A percentile compares a stretch with the other conserved stretches of the same genome.
Evolutionary conservation across 2,329 filamentous ascomycete species (phyloP).

Genomic region (Tolypocladium pustulatum): DNA sequence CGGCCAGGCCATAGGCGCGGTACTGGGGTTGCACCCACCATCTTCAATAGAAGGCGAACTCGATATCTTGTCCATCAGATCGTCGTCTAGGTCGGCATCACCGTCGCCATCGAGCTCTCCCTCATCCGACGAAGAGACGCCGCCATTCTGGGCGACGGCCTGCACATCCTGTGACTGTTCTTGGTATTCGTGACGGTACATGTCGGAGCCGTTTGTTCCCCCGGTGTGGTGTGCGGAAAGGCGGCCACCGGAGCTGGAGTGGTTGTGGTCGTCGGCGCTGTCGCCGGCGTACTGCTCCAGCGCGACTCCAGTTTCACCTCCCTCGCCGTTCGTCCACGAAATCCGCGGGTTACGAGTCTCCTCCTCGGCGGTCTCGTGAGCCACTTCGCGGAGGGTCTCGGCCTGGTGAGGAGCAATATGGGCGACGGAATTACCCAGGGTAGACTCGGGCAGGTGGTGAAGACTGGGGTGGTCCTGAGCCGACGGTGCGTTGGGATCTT

Average conservation of each 20-base stretch:
- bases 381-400: constrained; percentile 69
- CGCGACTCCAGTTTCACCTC: constrained; percentile 25
- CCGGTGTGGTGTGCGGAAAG: constrained; percentile 4
- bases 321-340: constrained; percentile 36
- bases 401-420: constrained; percentile 73
- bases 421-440: constrained; percentile 35
- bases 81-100: constrained; percentile 72
- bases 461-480: constrained; percentile 58
- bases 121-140: constrained; percentile 42
- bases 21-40: constrained; percentile 62
- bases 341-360: constrained; percentile 53
- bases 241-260: background rate
- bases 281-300: constrained; percentile 35
- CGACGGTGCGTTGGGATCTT: constrained; percentile 71
- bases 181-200: constrained; percentile 17
- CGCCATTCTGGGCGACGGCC: constrained; percentile 52
- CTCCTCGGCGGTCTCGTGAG: constrained; percentile 66
- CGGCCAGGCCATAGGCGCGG: constrained; percentile 29
- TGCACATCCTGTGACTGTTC: constrained; percentile 45
- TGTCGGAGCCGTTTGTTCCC: constrained; percentile 18
- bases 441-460: constrained; percentile 18
- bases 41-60: constrained; percentile 98
- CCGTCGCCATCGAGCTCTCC: constrained; percentile 53
- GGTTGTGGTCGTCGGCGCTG: constrained; percentile 23
- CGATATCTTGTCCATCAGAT: constrained; percentile 97